A percentile compares a stretch with the other conserved stretches of the same genome.
Conservation (phyloP, 176 grass and related monocot genomes). For the Chrysopogon serrulatus region DNA sequence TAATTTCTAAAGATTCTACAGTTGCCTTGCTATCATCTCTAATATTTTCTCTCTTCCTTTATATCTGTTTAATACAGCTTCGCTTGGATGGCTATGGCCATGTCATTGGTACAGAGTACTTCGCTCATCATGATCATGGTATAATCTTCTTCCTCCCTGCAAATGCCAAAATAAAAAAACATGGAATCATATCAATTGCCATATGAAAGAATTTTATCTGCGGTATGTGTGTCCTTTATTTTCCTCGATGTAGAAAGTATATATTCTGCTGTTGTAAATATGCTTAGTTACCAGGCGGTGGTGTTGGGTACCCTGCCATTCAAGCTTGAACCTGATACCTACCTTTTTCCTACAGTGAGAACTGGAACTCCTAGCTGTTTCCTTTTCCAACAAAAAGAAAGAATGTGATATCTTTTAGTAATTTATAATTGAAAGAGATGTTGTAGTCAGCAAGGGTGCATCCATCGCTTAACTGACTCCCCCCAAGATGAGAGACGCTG, state of each 20-base stretch:
- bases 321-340: not conserved
- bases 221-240: not conserved
- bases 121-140: conserved; percentile 79
- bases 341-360: not conserved
- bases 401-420: not conserved
- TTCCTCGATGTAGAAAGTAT: too few relatives aligned
- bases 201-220: not conserved
- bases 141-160: conserved; percentile 19
- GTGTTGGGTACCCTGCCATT: not conserved
- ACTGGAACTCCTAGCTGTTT: not conserved
- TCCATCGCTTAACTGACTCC: too few relatives aligned
- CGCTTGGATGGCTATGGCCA: conserved; percentile 63
- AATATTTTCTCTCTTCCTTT: conserved; percentile 24
- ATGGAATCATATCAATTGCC: not conserved
- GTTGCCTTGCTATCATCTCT: not conserved
- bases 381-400: not conserved
- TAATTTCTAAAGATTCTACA: not conserved
- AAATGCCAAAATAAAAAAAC: not conserved
- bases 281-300: not conserved
- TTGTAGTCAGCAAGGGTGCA: too few relatives aligned
- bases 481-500: too few relatives aligned
- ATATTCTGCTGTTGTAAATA: conserved; percentile 2
- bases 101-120: conserved; percentile 78
- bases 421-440: not conserved
- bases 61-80: conserved; percentile 55